phyloP scores from a whole-genome alignment of 768 basidiomycete genomes.

The Serendipita sp. region DNA sequence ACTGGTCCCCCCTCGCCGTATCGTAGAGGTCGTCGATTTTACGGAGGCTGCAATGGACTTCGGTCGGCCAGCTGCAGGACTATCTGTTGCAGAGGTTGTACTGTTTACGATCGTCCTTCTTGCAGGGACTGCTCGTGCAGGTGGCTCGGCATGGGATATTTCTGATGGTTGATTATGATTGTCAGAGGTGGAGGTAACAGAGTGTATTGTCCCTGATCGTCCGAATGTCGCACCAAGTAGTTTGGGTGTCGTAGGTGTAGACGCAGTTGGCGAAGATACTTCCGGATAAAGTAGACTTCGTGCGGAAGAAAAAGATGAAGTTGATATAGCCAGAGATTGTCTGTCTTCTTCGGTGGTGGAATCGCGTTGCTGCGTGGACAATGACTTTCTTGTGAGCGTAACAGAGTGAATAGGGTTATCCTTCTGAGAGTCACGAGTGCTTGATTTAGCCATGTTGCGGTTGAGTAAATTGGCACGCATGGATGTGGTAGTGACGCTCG shows the following conservation, averaged over 20 bases:
- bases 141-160: not conserved
- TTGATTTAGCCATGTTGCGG: slow-evolving; percentile 16
- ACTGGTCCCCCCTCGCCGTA: slow-evolving; percentile 13
- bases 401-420: slow-evolving; percentile 20
- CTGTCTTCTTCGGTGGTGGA: not conserved
- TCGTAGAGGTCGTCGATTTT: slow-evolving; percentile 23
- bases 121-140: slow-evolving; percentile 5
- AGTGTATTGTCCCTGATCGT: slow-evolving; percentile 7
- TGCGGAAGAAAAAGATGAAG: not conserved
- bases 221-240: not conserved
- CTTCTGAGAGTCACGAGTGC: slow-evolving; percentile 12
- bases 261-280: not conserved
- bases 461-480: slow-evolving; percentile 29
- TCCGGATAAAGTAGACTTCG: not conserved
- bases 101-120: slow-evolving; percentile 7
- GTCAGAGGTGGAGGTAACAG: slow-evolving; percentile 6
- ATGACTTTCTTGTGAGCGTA: not conserved
- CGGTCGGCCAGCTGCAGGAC: slow-evolving; percentile 9
- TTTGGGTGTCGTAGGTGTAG: not conserved
- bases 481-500: slow-evolving; percentile 27
- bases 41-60: slow-evolving; percentile 21
- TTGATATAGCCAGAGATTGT: not conserved
- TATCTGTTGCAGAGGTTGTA: slow-evolving; percentile 3
- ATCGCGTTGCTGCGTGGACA: not conserved
- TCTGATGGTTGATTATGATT: not conserved